Conservation (phyloP, 2,329 filamentous ascomycete species). For the Didymella exigua region DNA sequence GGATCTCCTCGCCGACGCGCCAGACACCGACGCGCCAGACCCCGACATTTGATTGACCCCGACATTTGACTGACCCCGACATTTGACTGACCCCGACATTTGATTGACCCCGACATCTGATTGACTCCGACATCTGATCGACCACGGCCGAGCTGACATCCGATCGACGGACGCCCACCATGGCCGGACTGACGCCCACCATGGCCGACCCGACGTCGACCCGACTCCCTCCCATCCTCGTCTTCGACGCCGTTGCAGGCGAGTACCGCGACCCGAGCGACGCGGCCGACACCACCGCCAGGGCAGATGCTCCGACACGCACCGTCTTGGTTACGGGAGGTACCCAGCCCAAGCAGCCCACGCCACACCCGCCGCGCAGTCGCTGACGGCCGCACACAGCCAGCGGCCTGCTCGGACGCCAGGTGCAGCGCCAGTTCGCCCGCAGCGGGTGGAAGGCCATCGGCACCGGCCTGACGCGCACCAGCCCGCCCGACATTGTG, state of each 20-base stretch:
- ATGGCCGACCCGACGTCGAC: constrained; percentile 8
- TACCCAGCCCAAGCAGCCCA: constrained; percentile 30
- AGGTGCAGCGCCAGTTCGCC: constrained; percentile 75
- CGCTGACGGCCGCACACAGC: constrained; percentile 46
- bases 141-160: no score
- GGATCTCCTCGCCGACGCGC: no score
- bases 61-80: no score
- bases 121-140: no score
- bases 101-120: no score
- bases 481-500: constrained; percentile 68
- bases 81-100: no score
- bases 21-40: no score
- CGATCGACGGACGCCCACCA: no score
- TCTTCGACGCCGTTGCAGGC: constrained; percentile 13
- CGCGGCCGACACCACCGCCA: constrained; percentile 8
- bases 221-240: constrained; percentile 8
- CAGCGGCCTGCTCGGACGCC: constrained; percentile 80
- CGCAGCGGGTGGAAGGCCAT: constrained; percentile 62
- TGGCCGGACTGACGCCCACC: no score
- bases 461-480: constrained; percentile 68
- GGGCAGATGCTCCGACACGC: constrained; percentile 43
- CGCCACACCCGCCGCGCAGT: not conserved
- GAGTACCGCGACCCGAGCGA: constrained; percentile 14
- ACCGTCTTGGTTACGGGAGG: constrained; percentile 79
- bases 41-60: no score